Base-by-base conservation (phyloP, 208 protist genomes). In the Trypanosomatidae sp. region DNA sequence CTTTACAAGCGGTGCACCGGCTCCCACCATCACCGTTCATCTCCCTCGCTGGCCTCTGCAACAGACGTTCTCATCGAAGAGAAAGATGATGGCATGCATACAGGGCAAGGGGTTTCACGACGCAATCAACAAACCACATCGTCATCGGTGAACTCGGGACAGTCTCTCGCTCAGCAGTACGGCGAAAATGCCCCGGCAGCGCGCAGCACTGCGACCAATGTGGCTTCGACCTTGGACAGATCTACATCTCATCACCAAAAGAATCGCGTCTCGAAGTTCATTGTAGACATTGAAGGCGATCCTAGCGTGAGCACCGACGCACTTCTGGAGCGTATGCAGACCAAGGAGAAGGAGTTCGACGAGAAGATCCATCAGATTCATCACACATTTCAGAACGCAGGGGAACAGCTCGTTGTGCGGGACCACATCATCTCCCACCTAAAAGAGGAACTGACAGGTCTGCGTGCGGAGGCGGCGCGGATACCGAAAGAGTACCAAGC, bases 301-400 rank as follows among this genome's bases (percentile, higher is more conserved):
- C 50, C 65, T 4, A 60, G 30, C 30, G 53, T 47, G 7, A 69
- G 49, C 46, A 72, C 78, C 36, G 90, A 95, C 52, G 75, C 85
- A 7, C 66, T 93, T 15, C 71, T 91, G 41, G 70, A 73, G 44
- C 74, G 82, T 25, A 77, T 93, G 78, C 69, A 75, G n/a, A 80
- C 80, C 53, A 91, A 91, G 65, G 89, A 94, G 62, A 82, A 74
- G 67, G 82, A 86, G 62, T 94, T 96, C 73, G 89, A 96, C 58
- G 74, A 81, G 3, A 87, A 91, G 68, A 88, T 96, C 30, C 69
- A 83, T n/a, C 83, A 87, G 25, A 90, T 96, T 66, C 86, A 95
- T 62, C 66, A 91, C 60, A 95, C 87, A 30, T 90, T 96, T 28
- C 73, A 82, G 50, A 83, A 78, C 62, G 92, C 90, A 17, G 87